Base-by-base conservation (phyloP, 129 eudicot species). In the Calendula officinalis region DNA sequence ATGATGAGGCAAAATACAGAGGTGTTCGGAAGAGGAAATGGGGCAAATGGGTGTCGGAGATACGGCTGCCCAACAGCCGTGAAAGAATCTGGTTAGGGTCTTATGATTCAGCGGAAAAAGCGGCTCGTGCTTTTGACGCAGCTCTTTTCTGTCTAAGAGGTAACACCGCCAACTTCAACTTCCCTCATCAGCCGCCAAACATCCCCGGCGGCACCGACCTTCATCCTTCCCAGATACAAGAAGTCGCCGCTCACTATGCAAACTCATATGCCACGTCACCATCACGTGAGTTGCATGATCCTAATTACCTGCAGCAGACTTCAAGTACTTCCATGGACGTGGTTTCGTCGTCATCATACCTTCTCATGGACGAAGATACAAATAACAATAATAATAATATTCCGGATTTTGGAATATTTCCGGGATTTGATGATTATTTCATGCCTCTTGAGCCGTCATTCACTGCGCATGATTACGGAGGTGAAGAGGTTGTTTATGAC, bases 1-100 rank as follows among this genome's bases (percentile, higher is more conserved):
- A 3, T 1, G 30, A 32, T 3, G 65, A 46, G 0, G 53, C 66
- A 0, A 78, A 56, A 40, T 78, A 73, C 66, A 68, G 78, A 48
- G 83, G 83, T 0, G 83, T 68, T 8, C 55, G 83, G 5, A 73
- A 73, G 83, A 73, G 79, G 76, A 78, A 78, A 36, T 78, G 83
- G 83, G 83, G 83, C 4, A 78, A 78, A 68, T 78, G 76, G 75
- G 79, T 78, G 5, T 78, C 83, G 1, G 83, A 78, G 60, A 68
- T 78, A 56, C 43, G 83, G 33, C 72, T 78, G 0, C 83, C 83
- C n/a, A 78, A 78, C 64, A 73, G 83, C 69, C 83, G 83, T 11
- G 83, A 78, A 14, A 27, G 79, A 13, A 78, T 78, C 10, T 78
- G 79, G 83, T 62, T 78, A 35, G 83, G 83, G 0, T 78, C 83